Evolutionary conservation across 2,329 filamentous ascomycete genomes (phyloP).

Genomic region (Ceratocystis ficicola): DNA sequence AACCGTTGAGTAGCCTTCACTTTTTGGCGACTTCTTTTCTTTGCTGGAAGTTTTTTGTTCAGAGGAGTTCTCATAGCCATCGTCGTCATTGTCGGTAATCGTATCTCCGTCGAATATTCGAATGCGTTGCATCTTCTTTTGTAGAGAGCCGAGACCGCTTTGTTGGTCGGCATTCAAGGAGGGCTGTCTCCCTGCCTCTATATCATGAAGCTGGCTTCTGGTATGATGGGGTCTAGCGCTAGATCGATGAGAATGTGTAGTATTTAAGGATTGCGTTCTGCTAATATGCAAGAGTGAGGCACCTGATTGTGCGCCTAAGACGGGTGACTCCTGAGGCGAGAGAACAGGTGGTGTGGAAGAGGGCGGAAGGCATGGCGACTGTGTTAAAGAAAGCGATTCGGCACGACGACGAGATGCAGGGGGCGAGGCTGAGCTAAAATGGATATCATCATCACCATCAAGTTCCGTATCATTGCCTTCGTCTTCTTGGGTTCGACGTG

Average conservation of each 20-base stretch:
- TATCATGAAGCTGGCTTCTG: not conserved
- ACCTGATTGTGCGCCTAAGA: not conserved
- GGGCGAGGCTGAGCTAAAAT: no score
- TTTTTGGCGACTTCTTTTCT: not conserved
- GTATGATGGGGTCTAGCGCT: not conserved
- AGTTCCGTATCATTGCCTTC: no score
- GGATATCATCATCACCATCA: not conserved
- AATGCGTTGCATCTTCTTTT: slow-evolving; percentile 4
- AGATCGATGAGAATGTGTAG: not conserved
- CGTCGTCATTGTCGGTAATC: not conserved
- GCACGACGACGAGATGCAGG: not conserved
- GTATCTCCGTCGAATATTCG: slow-evolving; percentile 11
- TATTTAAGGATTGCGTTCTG: not conserved
- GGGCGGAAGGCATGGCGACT: not conserved
- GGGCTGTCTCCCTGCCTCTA: not conserved
- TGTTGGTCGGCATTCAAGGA: not conserved
- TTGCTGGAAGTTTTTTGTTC: not conserved
- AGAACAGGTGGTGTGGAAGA: not conserved
- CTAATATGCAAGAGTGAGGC: not conserved
- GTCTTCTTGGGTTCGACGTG: not conserved
- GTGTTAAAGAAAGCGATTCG: not conserved
- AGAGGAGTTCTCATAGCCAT: not conserved
- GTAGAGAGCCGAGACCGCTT: not conserved
- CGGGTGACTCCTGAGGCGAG: not conserved
- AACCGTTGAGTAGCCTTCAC: not conserved